Evolutionary conservation across 768 basidiomycete species (phyloP), one percentile per base, ranked within the genome.

Genomic region (Hypholoma sublateritium): DNA sequence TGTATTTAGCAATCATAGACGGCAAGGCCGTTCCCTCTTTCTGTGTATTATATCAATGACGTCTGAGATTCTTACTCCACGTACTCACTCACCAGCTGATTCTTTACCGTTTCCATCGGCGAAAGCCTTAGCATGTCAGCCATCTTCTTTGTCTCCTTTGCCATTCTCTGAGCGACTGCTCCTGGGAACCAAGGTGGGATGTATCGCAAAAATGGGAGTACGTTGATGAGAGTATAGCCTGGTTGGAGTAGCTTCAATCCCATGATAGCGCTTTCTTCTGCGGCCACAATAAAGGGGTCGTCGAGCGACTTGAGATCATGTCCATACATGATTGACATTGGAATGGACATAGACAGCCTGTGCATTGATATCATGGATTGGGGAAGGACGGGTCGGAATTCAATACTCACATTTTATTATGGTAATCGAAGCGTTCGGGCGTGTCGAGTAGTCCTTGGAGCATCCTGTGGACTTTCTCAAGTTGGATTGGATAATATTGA

Each of bases 381-480:
- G 16, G 0, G n/a, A n/a, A n/a, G n/a, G n/a, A n/a, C n/a, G n/a
- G n/a, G n/a, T n/a, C n/a, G n/a, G n/a, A 12, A 16, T 17, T 16
- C 16, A 25, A 54, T 4, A 3, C 59, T 45, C 28, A 62, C 61
- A 56, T 55, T 36, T 57, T 60, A 4, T 49, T 57, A 34, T 68
- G 65, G 11, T 49, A 36, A 11, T 39, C 51, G 16, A 63, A 59
- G 19, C 58, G 19, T 1, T 65, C 43, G 2, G 63, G 65, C 1
- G 34, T 49, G 14, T 58, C 50, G 21, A 68, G 54, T 21, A 78
- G 50, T 12, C 65, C 67, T 22, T 48, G 63, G 1, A 73, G 63
- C 39, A 78, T 61, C n/a, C 65, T 66, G 28, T 67, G 67, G 1
- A 70, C 65, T 43, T 62, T 72, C 45, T 57, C 47, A 13, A 64